phyloP scores from a whole-genome alignment of 176 grass and related monocot genomes.

The Cenchrus fungigraminus region DNA sequence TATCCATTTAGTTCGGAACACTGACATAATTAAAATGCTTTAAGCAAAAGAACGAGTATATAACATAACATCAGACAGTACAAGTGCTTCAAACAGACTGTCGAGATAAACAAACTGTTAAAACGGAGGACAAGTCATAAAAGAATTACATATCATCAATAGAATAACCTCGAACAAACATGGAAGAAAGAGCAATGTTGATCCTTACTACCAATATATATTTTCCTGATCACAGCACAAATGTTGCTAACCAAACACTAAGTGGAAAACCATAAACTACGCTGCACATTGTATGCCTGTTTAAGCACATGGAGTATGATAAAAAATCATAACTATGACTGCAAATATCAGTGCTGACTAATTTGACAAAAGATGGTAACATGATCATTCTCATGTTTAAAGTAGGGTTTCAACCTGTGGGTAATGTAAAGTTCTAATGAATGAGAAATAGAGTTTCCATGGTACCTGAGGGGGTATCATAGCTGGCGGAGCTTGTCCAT shows the following conservation, averaged over 20 bases:
- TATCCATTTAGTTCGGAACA: constrained; percentile 21
- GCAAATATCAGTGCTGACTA: constrained; percentile 11
- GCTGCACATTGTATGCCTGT: background rate
- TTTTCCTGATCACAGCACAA: background rate
- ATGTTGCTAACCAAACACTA: background rate
- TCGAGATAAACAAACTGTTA: background rate
- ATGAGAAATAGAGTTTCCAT: background rate
- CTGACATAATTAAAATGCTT: constrained; percentile 10
- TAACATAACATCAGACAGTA: constrained; percentile 20
- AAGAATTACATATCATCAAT: background rate
- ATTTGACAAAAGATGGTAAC: constrained; percentile 7
- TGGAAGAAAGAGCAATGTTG: background rate
- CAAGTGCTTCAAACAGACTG: no score
- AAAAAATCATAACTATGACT: background rate
- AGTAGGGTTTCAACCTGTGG: background rate
- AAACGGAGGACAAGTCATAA: background rate
- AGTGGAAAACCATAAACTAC: background rate
- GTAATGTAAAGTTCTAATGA: constrained; percentile 1
- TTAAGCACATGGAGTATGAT: constrained; percentile 9
- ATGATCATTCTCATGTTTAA: constrained; percentile 2
- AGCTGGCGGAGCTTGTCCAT: constrained; percentile 79
- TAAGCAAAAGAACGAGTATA: background rate
- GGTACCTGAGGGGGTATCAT: constrained; percentile 80
- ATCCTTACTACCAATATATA: background rate
- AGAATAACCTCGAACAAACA: constrained; percentile 21